These are phyloP conservation scores for Drechslerella dactyloides DNA, from an alignment of 2,329 filamentous ascomycete species.

Conservation along the genomic window DNA sequence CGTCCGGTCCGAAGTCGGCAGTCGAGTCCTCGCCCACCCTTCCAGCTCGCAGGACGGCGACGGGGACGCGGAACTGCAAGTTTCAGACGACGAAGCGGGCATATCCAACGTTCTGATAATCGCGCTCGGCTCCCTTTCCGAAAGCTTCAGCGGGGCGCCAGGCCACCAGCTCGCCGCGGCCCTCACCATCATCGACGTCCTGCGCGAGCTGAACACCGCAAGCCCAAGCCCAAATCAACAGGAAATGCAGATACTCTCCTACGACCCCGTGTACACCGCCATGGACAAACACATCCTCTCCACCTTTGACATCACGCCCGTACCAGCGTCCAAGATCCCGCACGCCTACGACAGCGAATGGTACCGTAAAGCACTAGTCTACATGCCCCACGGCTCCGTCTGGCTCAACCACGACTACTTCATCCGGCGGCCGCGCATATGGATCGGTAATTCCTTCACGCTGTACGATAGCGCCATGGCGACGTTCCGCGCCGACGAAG, in stretches of 20 bases:
- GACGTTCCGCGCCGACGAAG: not conserved
- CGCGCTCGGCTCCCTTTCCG: conserved; percentile 41
- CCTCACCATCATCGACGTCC: conserved; percentile 23
- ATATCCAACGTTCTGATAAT: conserved; percentile 34
- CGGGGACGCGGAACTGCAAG: not conserved
- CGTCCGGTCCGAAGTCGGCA: not conserved
- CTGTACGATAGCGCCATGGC: conserved; percentile 23
- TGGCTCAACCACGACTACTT: conserved; percentile 48
- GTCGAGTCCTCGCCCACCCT: not conserved
- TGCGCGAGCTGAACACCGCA: not conserved
- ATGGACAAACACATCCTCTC: conserved; percentile 16
- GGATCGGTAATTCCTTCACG: conserved; percentile 42
- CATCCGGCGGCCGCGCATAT: conserved; percentile 24
- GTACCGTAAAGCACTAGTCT: conserved; percentile 33
- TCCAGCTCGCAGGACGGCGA: not conserved
- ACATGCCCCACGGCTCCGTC: conserved; percentile 46
- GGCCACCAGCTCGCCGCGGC: conserved; percentile 38
- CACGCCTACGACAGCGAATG: conserved; percentile 16
- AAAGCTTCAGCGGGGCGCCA: conserved; percentile 17
- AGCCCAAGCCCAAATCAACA: too few species aligned
- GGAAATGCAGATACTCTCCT: conserved; percentile 19
- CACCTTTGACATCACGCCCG: conserved; percentile 4
- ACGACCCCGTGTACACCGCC: conserved; percentile 37
- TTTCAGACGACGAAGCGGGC: not conserved
- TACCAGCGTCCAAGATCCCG: not conserved